Evolutionary conservation across 257 asterid genomes (phyloP), one percentile per base, ranked within the genome.

Genomic region (Nicotiana tomentosiformis): DNA sequence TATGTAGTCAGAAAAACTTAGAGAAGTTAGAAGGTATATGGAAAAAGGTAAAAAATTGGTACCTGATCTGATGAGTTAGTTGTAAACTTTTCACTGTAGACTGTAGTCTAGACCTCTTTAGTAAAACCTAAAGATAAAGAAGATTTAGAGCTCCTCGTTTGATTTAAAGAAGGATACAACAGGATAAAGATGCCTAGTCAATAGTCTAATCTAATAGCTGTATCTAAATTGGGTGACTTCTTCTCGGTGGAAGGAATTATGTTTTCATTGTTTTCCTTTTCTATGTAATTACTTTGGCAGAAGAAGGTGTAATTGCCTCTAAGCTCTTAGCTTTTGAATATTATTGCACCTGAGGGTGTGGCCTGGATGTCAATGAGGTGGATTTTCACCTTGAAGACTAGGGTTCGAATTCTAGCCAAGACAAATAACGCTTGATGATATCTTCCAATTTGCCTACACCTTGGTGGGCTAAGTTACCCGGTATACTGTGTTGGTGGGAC

Each of bases 21-120:
- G 94, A 87, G 87, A 93, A 96, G 90, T 66, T 96, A 90, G 98
- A 93, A 86, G 99, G 98, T 82, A 90, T 90, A 88, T 96, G 99
- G 99, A 96, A 91, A 92, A 92, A 92, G 98, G 99, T 96, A 92
- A 83, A 57, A 23, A 2, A 26, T 18, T 51, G 80, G 64, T 51
- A 26, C 62, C 61, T 74, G 80, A 74, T 74, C 62, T 74, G 26
- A 74, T 26, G 80, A 26, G 80, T 49, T 51, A 2, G 80, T 26
- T 26, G 46, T 51, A 51, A 23, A 26, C 10, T 51, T 74, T 49
- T 51, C 23, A 74, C 64, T 7, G 10, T 49, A 26, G 26, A 74
- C 37, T 51, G 8, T 74, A 51, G 53, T 51, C 62, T 51, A 49
- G 26, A 49, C 64, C 43, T 74, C 80, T 26, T 74, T 51, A 26